Base-by-base conservation (phyloP, 2,329 filamentous ascomycete genomes). In the Pseudogymnoascus sp. region DNA sequence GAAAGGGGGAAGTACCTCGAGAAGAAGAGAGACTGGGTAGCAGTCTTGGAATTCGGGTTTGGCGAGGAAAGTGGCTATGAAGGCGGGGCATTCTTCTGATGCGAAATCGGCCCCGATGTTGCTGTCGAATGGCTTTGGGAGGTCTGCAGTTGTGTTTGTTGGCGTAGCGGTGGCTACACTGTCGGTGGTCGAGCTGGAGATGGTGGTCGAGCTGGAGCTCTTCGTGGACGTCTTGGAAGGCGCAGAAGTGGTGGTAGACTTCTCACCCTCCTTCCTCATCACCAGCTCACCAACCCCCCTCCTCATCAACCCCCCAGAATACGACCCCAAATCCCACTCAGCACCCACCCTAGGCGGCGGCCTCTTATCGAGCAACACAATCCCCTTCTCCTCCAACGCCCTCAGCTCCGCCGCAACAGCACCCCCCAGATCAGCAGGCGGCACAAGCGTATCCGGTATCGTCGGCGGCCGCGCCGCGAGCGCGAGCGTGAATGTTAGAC, bases 11-110 rank as follows among this genome's bases (percentile, higher is more conserved):
- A 8, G 21, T 77, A 90, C 89, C 79, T 90, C 85, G 8, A 97
- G 79, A 67, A 97, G 83, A 69, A 96, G 80, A 1, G 92, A 96
- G 63, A 97, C 80, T 0, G 93, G 91, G 68, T 92, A 85, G 77
- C 93, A 97, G 61, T 81, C 25, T 61, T 70, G 68, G 64, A 74
- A 74, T 16, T 67, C 70, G 7, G 61, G 61, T 61, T 70, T 69
- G 12, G 62, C 42, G 35, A 73, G 69, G 66, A 74, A 72, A 21
- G 38, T 60, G 40, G 37, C 65, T 66, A 74, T 72, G 60, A 72
- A 74, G 5, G 62, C 60, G 25, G 67, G 62, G 42, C 72, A 74
- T 64, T 8, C 66, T 33, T 2, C n/a, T 62, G 73, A 75, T 14
- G 82, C 81, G 74, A 90, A 89, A 68, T 88, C 87, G 66, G 80